Conservation (phyloP, 306 rosid genomes). For the Vigna hirtella region DNA sequence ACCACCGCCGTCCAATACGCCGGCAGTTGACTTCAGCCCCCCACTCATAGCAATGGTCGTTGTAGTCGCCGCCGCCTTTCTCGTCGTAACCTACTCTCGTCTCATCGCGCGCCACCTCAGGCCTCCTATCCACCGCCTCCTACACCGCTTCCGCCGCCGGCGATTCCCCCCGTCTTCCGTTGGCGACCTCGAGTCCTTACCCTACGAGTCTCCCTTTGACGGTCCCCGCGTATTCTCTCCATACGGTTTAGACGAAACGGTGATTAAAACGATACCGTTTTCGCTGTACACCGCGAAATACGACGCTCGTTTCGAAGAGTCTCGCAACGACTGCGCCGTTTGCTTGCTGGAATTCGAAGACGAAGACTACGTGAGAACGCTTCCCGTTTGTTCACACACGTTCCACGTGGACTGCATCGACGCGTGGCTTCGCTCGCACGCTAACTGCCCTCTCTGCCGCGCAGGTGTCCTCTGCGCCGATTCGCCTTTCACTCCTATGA, state of each 20-base stretch:
- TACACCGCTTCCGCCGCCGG: slow-evolving; percentile 58
- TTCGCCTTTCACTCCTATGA: slow-evolving; percentile 83
- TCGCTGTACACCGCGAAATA: slow-evolving; percentile 63
- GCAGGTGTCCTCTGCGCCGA: slow-evolving; percentile 77
- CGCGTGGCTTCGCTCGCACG: slow-evolving; percentile 92
- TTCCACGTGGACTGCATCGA: slow-evolving; percentile 94
- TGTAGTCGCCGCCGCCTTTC: slow-evolving; percentile 81
- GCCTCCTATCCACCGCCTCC: slow-evolving; percentile 57
- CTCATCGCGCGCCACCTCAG: slow-evolving; percentile 83
- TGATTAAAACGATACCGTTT: slow-evolving; percentile 91
- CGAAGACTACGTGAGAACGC: slow-evolving; percentile 82
- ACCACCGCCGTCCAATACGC: slow-evolving; percentile 53
- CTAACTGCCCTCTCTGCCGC: slow-evolving; percentile 96
- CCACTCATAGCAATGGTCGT: slow-evolving; percentile 93
- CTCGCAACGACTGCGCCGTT: slow-evolving; percentile 82
- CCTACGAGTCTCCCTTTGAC: slow-evolving; percentile 80
- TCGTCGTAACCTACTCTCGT: slow-evolving; percentile 85
- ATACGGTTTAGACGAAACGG: slow-evolving; percentile 86
- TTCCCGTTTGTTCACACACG: slow-evolving; percentile 84
- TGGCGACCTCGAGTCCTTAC: slow-evolving; percentile 78
- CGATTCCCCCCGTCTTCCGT: slow-evolving; percentile 65
- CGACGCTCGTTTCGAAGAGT: slow-evolving; percentile 34
- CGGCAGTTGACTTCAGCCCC: slow-evolving; percentile 86
- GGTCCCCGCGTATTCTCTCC: slow-evolving; percentile 63
- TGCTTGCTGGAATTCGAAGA: slow-evolving; percentile 83